Evolutionary conservation across 805 yeast species (phyloP).

Genomic region (Candida coquimbonensis): DNA sequence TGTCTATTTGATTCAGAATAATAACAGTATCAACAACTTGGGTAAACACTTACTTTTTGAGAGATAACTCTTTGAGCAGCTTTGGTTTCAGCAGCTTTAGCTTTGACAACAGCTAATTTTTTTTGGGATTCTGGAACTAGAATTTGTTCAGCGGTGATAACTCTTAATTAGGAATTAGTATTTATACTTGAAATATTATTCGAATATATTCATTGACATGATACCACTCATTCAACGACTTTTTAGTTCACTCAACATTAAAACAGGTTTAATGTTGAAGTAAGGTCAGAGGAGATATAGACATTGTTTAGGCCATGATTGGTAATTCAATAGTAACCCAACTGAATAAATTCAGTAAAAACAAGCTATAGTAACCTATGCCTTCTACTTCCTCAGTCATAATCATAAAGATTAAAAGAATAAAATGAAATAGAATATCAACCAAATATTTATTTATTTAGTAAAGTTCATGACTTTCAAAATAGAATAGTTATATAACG

Average conservation of each 20-base stretch:
- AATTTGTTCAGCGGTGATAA: conserved; percentile 31
- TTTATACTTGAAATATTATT: not conserved
- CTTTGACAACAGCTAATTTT: conserved; percentile 75
- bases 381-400: conserved; percentile 16
- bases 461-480: conserved; percentile 15
- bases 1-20: too few relatives aligned
- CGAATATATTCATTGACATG: conserved; percentile 23
- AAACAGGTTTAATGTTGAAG: not conserved
- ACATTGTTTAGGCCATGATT: conserved; percentile 12
- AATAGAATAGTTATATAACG: too few relatives aligned
- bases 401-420: conserved; percentile 1
- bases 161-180: conserved; percentile 16
- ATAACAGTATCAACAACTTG: too few relatives aligned
- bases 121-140: conserved; percentile 76
- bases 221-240: conserved; percentile 17
- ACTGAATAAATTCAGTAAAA: too few relatives aligned
- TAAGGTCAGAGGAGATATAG: conserved; percentile 24
- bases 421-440: not conserved
- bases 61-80: conserved; percentile 62
- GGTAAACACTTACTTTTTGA: conserved; percentile 63
- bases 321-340: conserved; percentile 11
- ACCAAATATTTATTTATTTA: conserved; percentile 3
- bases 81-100: conserved; percentile 70
- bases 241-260: conserved; percentile 12
- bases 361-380: conserved; percentile 22